Evolutionary conservation across 2,329 filamentous ascomycete genomes (phyloP).

Genomic region (Ophiostoma australiae): DNA sequence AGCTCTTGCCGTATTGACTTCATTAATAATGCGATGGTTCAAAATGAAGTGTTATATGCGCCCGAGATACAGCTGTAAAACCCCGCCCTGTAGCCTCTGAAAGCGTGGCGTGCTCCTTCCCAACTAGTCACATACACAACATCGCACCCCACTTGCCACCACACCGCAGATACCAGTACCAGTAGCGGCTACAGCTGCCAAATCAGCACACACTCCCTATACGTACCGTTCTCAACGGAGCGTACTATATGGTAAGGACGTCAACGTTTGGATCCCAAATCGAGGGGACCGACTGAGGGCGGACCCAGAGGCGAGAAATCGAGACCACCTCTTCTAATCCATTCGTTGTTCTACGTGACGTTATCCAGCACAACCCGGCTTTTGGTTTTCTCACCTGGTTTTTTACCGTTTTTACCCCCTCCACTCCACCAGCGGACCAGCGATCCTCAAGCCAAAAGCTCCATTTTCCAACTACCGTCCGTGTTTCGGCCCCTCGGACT

Average conservation of each 20-base stretch:
- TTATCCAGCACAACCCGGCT: constrained; percentile 1
- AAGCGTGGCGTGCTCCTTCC: constrained; percentile 9
- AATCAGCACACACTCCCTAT: not conserved
- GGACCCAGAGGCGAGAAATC: not conserved
- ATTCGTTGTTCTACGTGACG: not conserved
- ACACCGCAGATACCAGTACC: not conserved
- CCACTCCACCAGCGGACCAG: constrained; percentile 10
- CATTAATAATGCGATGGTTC: not conserved
- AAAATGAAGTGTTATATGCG: not conserved
- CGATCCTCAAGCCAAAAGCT: constrained; percentile 7
- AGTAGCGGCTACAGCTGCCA: not conserved
- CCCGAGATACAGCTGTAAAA: not conserved
- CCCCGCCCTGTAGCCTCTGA: not conserved
- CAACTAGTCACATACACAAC: not conserved
- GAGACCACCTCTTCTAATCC: not conserved
- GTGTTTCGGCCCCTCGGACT: constrained; percentile 12
- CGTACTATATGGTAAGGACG: not conserved
- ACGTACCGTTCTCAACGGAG: not conserved
- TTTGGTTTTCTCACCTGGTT: not conserved
- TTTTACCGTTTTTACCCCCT: constrained; percentile 5
- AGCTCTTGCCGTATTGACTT: not conserved
- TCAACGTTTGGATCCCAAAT: not conserved
- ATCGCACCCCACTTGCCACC: constrained; percentile 1
- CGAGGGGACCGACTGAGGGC: not conserved
- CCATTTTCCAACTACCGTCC: constrained; percentile 11